Percentiles rank a stretch among this genome's conserved stretches.
These are phyloP conservation scores for Porogramme epimiltina DNA, from an alignment of 1,284 basidiomycete species.

Conservation along the genomic window DNA sequence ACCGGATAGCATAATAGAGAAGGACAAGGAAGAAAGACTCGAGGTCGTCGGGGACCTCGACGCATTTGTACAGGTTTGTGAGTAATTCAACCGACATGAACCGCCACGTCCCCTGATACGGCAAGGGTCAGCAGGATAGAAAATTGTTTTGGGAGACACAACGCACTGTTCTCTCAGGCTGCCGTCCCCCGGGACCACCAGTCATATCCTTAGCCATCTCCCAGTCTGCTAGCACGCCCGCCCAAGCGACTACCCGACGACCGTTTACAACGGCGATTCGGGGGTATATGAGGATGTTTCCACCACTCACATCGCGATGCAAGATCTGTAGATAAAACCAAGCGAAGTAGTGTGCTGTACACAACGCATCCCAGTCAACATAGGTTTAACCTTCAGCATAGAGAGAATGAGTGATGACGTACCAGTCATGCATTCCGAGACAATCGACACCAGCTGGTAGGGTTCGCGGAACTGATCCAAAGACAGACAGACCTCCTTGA, in stretches of 20 bases:
- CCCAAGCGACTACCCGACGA: not conserved
- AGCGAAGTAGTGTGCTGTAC: slow-evolving; percentile 6
- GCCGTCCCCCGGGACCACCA: not conserved
- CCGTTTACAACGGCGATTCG: not conserved
- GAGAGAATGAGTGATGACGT: not conserved
- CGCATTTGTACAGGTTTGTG: not conserved
- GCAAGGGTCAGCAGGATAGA: not conserved
- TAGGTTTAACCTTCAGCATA: not conserved
- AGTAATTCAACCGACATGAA: not conserved
- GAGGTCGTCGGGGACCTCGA: not conserved
- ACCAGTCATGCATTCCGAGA: slow-evolving; percentile 3
- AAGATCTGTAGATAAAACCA: not conserved
- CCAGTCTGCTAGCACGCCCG: not conserved
- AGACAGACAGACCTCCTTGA: slow-evolving; percentile 7
- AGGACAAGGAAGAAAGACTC: not conserved
- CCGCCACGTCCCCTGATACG: not conserved
- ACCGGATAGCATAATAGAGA: not conserved
- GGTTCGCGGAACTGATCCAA: not conserved
- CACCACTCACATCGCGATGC: slow-evolving; percentile 16
- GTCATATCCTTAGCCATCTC: not conserved
- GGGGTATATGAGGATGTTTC: slow-evolving; percentile 13
- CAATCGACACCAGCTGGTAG: not conserved
- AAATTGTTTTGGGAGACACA: not conserved
- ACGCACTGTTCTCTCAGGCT: not conserved
- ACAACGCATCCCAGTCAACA: not conserved